Evolutionary conservation across 768 basidiomycete genomes (phyloP), one percentile per base, ranked within the genome.

Genomic region (Strobilomyces confusus): DNA sequence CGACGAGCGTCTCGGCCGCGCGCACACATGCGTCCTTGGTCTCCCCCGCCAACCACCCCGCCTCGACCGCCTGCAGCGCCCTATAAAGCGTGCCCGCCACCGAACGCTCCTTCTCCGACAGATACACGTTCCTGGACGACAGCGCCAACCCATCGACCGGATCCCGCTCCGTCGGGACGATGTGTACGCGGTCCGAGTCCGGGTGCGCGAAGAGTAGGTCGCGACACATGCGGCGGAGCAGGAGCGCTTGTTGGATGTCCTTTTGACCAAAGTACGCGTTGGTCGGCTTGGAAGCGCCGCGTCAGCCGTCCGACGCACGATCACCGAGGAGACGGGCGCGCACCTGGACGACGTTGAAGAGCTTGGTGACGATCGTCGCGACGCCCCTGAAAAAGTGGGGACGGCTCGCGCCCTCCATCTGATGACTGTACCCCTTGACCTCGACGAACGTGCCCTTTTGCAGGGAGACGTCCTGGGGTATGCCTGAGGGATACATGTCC

Each of bases 221-320:
- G 26, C 78, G 74, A 49, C 80, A 79, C 70, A 98, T 75, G 5
- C 84, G 82, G 32, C 87, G 86, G 30, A 98, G 76, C 42, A 99
- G 72, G 15, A 98, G 74, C 0, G 89, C 92, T 67, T 99, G 97
- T 65, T 99, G 97, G 49, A 99, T 97, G 67, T 98, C 95, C 67
- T 98, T 98, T 71, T 98, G 95, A 1, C 97, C 95, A 57, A 99
- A 97, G 69, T 98, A 98, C 20, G 89, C 85, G 58, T 86, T 82
- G 42, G 89, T 90, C 6, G 95, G 95, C 93, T 68, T 1, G 29
- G 29, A 9, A 4, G 25, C 4, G 34, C 20, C 19, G 42, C 25
- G 55, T 60, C 37, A 55, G 36, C 20, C 15, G 36, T 12, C 36
- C 13, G 15, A 9, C 9, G 20, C 19, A 3, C 9, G 32, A 54